Percentiles rank a stretch among this genome's conserved stretches.
These are phyloP conservation scores for Kwoniella newhampshirensis DNA, from an alignment of 768 basidiomycete species.

Conservation along the genomic window DNA sequence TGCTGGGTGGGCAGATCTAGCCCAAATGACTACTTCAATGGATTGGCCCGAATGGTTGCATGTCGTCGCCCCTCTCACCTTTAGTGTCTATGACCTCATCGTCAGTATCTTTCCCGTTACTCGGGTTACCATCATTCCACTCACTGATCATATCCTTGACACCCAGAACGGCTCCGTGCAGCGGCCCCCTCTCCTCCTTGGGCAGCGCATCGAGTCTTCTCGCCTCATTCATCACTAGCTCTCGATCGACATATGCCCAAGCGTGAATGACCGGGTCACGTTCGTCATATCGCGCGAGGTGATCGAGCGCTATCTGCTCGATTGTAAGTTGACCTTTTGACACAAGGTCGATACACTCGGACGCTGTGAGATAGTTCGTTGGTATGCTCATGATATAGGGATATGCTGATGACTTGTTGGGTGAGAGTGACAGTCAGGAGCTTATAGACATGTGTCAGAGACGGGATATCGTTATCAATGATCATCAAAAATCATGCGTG, in stretches of 20 bases:
- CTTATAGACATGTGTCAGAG: too few relatives aligned
- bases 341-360: constrained; percentile 27
- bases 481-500: too few relatives aligned
- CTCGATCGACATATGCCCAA: constrained; percentile 34
- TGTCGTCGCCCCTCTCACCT: constrained; percentile 16
- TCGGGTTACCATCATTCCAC: constrained; percentile 1
- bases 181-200: constrained; percentile 25
- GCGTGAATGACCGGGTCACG: constrained; percentile 26
- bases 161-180: constrained; percentile 34
- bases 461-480: too few relatives aligned
- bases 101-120: neutral
- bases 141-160: constrained; percentile 44
- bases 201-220: constrained; percentile 31
- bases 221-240: constrained; percentile 26
- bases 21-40: too few relatives aligned
- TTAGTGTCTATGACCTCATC: constrained; percentile 24
- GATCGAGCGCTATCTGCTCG: constrained; percentile 25
- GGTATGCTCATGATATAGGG: too few relatives aligned
- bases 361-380: constrained; percentile 34
- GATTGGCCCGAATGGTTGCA: too few relatives aligned
- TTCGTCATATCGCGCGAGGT: constrained; percentile 27
- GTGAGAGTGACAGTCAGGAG: too few relatives aligned
- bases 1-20: constrained; percentile 47
- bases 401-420: too few relatives aligned
- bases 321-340: constrained; percentile 19